Evolutionary conservation across 2,329 filamentous ascomycete species (phyloP).

Genomic region (Trichoderma aggressivum): DNA sequence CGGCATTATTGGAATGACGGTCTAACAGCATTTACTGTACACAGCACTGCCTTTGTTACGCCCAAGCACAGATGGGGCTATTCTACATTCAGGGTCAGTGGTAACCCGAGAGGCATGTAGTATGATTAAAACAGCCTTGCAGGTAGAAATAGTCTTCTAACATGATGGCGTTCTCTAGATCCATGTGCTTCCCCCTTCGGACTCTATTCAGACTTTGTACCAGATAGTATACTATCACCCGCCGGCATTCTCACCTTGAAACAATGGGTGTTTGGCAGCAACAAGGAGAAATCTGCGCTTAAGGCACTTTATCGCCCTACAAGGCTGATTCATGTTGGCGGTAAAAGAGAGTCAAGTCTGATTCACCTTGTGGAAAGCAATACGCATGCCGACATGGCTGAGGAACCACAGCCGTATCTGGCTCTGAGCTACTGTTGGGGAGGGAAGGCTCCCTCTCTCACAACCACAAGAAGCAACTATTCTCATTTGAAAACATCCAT

Average conservation of each 20-base stretch:
- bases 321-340: neutral
- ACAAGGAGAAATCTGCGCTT: neutral
- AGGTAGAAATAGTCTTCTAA: neutral
- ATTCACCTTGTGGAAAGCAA: neutral
- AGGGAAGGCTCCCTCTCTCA: neutral
- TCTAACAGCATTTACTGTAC: neutral
- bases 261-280: neutral
- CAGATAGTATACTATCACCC: neutral
- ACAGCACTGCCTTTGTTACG: neutral
- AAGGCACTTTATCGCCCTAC: neutral
- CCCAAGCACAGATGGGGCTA: neutral
- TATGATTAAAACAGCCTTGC: neutral
- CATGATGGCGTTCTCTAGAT: neutral
- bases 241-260: conserved; percentile 3
- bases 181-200: neutral
- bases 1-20: neutral
- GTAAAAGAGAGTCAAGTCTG: neutral
- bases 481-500: neutral
- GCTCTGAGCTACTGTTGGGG: conserved; percentile 11
- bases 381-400: neutral
- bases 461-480: neutral
- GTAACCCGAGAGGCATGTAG: neutral
- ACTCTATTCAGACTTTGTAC: neutral
- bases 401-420: neutral
- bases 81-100: neutral